These are phyloP conservation scores for Spergularia azorica DNA, from an alignment of 179 eudicot genomes.

Conservation along the genomic window DNA sequence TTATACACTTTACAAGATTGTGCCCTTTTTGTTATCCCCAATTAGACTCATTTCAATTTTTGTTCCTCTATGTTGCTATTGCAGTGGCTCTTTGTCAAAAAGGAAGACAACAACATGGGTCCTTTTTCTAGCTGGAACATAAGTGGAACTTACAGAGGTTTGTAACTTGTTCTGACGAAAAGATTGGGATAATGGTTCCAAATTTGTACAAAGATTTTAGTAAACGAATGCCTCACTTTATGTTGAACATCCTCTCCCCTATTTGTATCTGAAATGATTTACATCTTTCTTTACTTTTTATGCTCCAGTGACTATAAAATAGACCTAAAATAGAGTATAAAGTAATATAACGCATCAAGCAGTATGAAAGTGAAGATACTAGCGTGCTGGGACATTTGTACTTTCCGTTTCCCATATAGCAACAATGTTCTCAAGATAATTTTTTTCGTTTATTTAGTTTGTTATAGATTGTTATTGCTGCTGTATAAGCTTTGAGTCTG, in stretches of 20 bases:
- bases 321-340: background rate
- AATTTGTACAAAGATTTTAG: background rate
- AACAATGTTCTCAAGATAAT: background rate
- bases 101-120: constrained; percentile 72
- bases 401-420: background rate
- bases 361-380: background rate
- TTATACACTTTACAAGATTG: background rate
- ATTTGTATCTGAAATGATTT: background rate
- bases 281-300: background rate
- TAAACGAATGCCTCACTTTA: background rate
- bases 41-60: constrained; percentile 4
- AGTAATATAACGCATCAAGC: background rate
- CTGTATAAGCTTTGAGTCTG: background rate
- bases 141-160: constrained; percentile 93
- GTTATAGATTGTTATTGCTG: background rate
- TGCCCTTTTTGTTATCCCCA: constrained; percentile 1
- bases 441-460: background rate
- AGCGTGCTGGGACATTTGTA: background rate
- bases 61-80: constrained; percentile 30
- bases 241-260: background rate
- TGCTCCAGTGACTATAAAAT: background rate
- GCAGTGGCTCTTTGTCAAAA: constrained; percentile 89
- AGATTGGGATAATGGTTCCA: background rate
- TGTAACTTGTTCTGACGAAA: constrained; percentile 26
- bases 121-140: constrained; percentile 89